Percentiles rank a stretch among this genome's conserved stretches.
phyloP scores from a whole-genome alignment of 352 stramenopile species.

The Phytophthora lateralis region DNA sequence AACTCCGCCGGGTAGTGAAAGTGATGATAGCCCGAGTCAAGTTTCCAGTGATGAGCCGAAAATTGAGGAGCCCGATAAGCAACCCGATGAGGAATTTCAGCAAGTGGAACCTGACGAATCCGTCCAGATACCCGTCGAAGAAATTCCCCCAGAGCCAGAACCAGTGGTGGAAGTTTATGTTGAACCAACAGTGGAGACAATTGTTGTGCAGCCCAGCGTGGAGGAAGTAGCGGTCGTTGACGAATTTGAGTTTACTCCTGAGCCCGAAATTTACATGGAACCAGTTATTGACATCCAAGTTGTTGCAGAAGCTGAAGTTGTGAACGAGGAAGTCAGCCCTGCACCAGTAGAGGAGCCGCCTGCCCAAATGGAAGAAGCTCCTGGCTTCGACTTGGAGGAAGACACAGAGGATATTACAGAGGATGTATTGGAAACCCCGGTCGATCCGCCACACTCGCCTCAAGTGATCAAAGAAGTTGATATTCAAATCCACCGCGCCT shows the following conservation, averaged over 20 bases:
- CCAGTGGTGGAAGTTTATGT: background rate
- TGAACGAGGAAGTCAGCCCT: background rate
- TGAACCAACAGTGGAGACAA: conserved; percentile 8
- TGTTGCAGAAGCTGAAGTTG: conserved; percentile 3
- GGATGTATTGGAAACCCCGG: background rate
- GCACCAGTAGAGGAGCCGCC: background rate
- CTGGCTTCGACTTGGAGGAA: background rate
- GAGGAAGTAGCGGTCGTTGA: conserved; percentile 4
- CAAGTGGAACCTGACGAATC: conserved; percentile 6
- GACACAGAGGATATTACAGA: conserved; percentile 3
- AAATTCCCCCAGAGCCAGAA: conserved; percentile 3
- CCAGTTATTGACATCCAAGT: conserved; percentile 2
- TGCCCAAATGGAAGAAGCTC: conserved; percentile 5
- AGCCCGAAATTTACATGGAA: background rate
- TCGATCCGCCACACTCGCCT: conserved; percentile 5
- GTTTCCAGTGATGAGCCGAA: background rate
- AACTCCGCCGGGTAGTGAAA: conserved; percentile 4
- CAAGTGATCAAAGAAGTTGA: conserved; percentile 22
- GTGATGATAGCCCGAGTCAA: background rate
- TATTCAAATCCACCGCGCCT: conserved; percentile 30
- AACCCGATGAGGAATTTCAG: background rate
- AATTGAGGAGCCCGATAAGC: conserved; percentile 9
- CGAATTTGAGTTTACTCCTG: background rate
- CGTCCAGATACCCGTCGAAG: conserved; percentile 3
- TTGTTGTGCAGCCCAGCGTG: background rate